Percentiles rank a stretch among this genome's conserved stretches.
Evolutionary conservation across 1,139 yeast species (phyloP).

Genomic region (Protomyces inundatus): DNA sequence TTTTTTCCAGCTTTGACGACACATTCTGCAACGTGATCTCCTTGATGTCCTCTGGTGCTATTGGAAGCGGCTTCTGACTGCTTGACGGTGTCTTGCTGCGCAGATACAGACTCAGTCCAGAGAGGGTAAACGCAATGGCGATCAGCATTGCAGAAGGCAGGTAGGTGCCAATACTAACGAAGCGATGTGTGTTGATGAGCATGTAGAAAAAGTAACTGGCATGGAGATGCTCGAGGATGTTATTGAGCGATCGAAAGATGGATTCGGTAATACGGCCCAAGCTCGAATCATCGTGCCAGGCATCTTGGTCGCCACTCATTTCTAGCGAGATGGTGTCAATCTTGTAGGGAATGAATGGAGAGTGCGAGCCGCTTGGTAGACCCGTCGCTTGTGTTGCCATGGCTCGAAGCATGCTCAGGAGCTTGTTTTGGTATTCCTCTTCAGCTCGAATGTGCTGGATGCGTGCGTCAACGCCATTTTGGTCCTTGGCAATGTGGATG

Average conservation of each 20-base stretch:
- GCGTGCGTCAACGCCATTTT: constrained; percentile 63
- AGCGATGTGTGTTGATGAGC: constrained; percentile 66
- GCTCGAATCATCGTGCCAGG: constrained; percentile 67
- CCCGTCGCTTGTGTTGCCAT: constrained; percentile 63
- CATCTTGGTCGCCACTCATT: constrained; percentile 49
- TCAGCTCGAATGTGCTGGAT: constrained; percentile 56
- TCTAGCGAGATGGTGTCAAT: constrained; percentile 80
- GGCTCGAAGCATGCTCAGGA: constrained; percentile 58
- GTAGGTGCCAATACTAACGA: constrained; percentile 91
- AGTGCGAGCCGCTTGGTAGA: constrained; percentile 38
- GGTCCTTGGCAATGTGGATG: constrained; percentile 58
- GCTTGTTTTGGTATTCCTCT: constrained; percentile 45
- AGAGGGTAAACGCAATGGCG: constrained; percentile 64
- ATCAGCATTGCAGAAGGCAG: constrained; percentile 77
- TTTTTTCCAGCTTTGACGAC: neutral
- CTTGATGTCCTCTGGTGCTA: neutral
- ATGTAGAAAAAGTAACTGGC: constrained; percentile 94
- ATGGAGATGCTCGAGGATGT: constrained; percentile 89
- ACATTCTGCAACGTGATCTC: neutral
- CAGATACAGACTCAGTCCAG: constrained; percentile 50
- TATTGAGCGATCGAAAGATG: constrained; percentile 80
- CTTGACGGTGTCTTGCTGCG: constrained; percentile 47
- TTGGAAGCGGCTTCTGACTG: constrained; percentile 27
- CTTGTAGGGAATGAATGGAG: constrained; percentile 29
- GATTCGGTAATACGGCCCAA: constrained; percentile 89